A percentile compares a stretch with the other conserved stretches of the same genome.
These are phyloP conservation scores for Sordariomycetes sp. DNA, from an alignment of 2,329 filamentous ascomycete species.

Conservation along the genomic window DNA sequence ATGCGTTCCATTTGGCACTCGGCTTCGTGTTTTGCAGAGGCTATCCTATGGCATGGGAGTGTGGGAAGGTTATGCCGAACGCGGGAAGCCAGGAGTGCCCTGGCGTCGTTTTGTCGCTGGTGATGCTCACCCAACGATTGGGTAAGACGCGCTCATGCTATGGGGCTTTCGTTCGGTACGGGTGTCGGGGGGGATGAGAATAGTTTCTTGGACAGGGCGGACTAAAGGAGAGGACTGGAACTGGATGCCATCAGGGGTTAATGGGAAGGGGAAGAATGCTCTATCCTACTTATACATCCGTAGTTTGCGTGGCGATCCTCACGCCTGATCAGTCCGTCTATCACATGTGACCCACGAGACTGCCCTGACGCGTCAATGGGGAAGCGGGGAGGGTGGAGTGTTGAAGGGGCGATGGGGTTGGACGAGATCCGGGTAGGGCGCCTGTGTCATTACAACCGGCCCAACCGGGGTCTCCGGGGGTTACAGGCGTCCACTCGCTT, in stretches of 20 bases:
- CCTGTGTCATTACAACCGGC: not conserved
- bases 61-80: not conserved
- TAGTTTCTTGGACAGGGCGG: not conserved
- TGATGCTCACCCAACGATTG: not conserved
- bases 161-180: not conserved
- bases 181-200: not conserved
- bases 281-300: not conserved
- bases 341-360: not conserved
- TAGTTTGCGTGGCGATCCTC: not conserved
- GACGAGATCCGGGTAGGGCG: not conserved
- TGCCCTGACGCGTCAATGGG: not conserved
- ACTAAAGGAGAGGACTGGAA: not conserved
- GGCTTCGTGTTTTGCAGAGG: not conserved
- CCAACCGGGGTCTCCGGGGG: no score
- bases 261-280: not conserved
- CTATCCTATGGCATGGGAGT: not conserved
- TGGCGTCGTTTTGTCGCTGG: not conserved
- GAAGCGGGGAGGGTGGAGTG: not conserved
- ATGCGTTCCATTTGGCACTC: not conserved
- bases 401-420: not conserved
- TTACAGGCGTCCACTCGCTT: no score
- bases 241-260: not conserved
- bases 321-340: not conserved
- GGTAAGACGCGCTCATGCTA: not conserved
- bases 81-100: not conserved